Conservation (phyloP, 768 basidiomycete species). For the Rubroboletus pulcherrimus region DNA sequence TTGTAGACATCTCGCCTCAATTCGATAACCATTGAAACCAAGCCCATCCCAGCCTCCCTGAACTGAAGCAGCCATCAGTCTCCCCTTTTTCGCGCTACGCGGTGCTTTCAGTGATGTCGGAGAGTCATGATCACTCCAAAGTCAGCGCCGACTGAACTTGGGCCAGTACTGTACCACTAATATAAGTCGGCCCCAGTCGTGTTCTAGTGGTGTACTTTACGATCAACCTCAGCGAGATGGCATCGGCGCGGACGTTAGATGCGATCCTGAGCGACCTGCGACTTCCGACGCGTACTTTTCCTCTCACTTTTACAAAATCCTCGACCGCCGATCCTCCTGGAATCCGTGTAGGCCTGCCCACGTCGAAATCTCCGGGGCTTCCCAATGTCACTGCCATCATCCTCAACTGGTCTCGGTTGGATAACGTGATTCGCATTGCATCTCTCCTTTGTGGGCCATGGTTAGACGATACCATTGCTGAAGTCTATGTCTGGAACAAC, state of each 20-base stretch:
- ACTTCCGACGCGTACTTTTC: conserved; percentile 14
- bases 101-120: not conserved
- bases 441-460: conserved; percentile 46
- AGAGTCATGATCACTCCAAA: not conserved
- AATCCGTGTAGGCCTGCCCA: conserved; percentile 12
- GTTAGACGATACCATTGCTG: conserved; percentile 43
- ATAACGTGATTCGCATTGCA: conserved; percentile 56
- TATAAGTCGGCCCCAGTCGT: too few species aligned
- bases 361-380: not conserved
- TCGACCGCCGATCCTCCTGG: not conserved
- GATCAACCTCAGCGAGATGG: conserved; percentile 2
- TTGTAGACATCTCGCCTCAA: conserved; percentile 17
- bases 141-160: conserved; percentile 3
- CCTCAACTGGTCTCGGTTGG: conserved; percentile 65
- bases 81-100: not conserved
- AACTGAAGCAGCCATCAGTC: not conserved
- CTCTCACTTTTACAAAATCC: conserved; percentile 15
- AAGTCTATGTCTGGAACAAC: conserved; percentile 64
- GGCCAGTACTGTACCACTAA: not conserved
- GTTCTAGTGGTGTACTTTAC: not conserved
- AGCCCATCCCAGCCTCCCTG: too few species aligned
- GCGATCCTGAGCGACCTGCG: conserved; percentile 12
- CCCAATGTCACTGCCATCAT: conserved; percentile 54
- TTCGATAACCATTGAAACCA: not conserved
- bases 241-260: conserved; percentile 2